These are phyloP conservation scores for Coelastrella sp. DNA, from an alignment of 139 green algal species.

Conservation along the genomic window DNA sequence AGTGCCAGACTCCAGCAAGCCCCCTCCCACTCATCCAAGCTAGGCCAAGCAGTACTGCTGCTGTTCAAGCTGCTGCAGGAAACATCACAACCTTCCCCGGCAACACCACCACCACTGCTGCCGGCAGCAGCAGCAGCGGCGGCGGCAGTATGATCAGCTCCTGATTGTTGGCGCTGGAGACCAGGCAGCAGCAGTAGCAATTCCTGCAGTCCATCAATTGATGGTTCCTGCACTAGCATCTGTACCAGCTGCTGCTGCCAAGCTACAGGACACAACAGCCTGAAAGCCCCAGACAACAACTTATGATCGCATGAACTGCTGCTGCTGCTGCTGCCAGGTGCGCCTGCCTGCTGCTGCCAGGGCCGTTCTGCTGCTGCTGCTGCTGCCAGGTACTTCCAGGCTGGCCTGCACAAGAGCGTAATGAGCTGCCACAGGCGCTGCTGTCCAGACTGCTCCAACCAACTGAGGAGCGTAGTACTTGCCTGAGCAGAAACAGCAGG, in stretches of 20 bases:
- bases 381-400: conserved; percentile 10
- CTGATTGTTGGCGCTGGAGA: no score
- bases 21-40: no score
- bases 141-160: no score
- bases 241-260: conserved; percentile 34
- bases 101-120: background rate
- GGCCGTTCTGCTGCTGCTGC: conserved; percentile 25
- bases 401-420: background rate
- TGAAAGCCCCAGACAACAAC: background rate
- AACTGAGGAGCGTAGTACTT: background rate
- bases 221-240: background rate
- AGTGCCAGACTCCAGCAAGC: no score
- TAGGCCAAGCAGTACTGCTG: background rate
- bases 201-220: background rate
- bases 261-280: background rate
- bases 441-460: conserved; percentile 9
- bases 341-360: background rate
- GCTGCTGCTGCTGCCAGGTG: background rate
- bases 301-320: background rate
- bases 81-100: background rate
- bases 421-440: conserved; percentile 30
- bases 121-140: background rate
- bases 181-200: conserved; percentile 34
- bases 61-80: background rate
- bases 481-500: background rate